Evolutionary conservation across 225 moss, liverwort and hornwort species (phyloP).

Genomic region (Asterella californica): DNA sequence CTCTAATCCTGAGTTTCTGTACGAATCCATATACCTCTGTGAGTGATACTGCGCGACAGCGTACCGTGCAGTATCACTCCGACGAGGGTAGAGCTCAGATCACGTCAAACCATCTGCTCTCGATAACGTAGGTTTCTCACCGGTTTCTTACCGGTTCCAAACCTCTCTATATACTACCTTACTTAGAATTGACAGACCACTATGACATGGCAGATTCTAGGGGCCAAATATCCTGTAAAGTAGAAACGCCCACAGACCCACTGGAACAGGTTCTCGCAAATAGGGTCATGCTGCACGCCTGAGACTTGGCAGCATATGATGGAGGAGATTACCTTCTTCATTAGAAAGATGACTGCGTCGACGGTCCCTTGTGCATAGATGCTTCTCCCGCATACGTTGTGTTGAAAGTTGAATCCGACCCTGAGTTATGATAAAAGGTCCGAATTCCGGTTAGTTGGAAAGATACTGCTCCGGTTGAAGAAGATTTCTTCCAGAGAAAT

Average conservation of each 20-base stretch:
- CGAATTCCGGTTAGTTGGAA: background rate
- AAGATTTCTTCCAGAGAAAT: background rate
- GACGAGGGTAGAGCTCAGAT: no score
- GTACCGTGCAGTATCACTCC: no score
- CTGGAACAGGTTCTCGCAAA: background rate
- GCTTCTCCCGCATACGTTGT: slow-evolving; percentile 90
- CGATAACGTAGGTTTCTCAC: no score
- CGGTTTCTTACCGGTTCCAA: no score
- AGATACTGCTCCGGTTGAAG: background rate
- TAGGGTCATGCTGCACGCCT: background rate
- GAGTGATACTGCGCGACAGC: no score
- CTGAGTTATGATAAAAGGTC: slow-evolving; percentile 29
- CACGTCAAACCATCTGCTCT: no score
- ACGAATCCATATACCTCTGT: no score
- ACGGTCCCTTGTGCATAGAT: slow-evolving; percentile 95
- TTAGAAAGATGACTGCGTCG: slow-evolving; percentile 80
- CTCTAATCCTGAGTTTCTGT: background rate
- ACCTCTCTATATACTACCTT: no score
- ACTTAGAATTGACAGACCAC: no score
- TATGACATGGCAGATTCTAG: no score
- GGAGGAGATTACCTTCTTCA: slow-evolving; percentile 61
- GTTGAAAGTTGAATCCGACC: slow-evolving; percentile 79
- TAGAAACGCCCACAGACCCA: background rate
- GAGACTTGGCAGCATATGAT: background rate
- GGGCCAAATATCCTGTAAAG: background rate